Evolutionary conservation across 495 filamentous ascomycete genomes (phyloP), one percentile per base, ranked within the genome.

Genomic region (Pseudevernia furfuracea): DNA sequence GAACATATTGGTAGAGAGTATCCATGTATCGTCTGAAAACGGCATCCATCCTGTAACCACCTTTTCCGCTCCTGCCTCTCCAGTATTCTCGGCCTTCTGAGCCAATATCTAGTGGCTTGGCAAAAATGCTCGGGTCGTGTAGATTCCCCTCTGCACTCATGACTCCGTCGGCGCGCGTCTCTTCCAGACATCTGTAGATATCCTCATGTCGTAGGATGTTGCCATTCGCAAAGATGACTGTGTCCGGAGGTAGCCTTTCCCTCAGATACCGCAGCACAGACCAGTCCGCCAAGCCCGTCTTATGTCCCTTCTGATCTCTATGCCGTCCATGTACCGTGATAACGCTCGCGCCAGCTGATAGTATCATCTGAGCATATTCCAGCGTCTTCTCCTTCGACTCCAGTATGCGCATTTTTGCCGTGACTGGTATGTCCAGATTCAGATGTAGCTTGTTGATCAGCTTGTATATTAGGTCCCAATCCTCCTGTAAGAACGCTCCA

Each of bases 91-190:
- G 79, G 0, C 81, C 84, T 71, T 89, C 87, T 36, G 83, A 71
- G 4, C 87, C 90, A 3, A 78, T 61, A 2, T 80, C 69, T 1
- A 89, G 90, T 17, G 85, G 79, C 53, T 82, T 75, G 48, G 85
- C 85, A 74, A 97, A 97, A 41, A 97, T 88, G 1, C 86, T 84
- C 0, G 94, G 94, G 72, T 98, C 92, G 68, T 87, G 89, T 2
- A 98, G 81, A 70, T 96, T 96, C 3, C 91, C 93, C 70, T 98
- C 94, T 2, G 94, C 94, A 66, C 85, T 91, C 94, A 98, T 97
- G 39, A 98, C 87, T 19, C 82, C 94, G 74, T 98, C 94, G 2
- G 86, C 93, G 19, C 91, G 91, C 0, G 94, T 98, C n/a, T 78
- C 87, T 64, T 84, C 81, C 19, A 97, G 76, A 70, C 94, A 99